Percentiles rank a stretch among this genome's conserved stretches.
Conservation (phyloP, 352 stramenopile genomes). For the Pythium dissimile region DNA sequence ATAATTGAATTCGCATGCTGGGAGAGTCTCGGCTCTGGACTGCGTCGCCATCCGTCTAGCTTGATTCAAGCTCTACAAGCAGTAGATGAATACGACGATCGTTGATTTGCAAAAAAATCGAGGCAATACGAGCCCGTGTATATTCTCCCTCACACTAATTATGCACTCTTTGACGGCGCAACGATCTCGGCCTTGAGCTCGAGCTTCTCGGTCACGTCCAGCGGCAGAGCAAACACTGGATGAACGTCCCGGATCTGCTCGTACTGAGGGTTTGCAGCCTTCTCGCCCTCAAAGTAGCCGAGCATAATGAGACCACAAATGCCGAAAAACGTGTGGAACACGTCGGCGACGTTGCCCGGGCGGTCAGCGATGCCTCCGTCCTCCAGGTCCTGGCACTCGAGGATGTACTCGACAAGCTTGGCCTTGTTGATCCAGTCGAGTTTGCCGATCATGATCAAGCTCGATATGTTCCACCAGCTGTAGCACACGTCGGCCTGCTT, state of each 20-base stretch:
- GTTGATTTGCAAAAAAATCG: not conserved
- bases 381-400: conserved; percentile 96
- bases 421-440: conserved; percentile 95
- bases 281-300: conserved; percentile 86
- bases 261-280: conserved; percentile 49
- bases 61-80: not conserved
- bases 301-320: conserved; percentile 94
- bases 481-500: conserved; percentile 99
- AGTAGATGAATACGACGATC: conserved; percentile 7
- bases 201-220: conserved; percentile 88
- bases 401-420: conserved; percentile 92
- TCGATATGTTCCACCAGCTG: conserved; percentile 99
- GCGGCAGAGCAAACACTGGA: conserved; percentile 93
- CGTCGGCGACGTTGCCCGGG: conserved; percentile 94
- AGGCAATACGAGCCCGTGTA: not conserved
- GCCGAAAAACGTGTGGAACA: conserved; percentile 99
- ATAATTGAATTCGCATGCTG: conserved; percentile 27
- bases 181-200: conserved; percentile 79
- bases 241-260: conserved; percentile 87
- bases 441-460: conserved; percentile 94
- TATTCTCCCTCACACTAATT: not conserved
- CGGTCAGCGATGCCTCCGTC: conserved; percentile 98
- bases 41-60: too few species aligned
- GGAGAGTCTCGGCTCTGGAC: too few species aligned
- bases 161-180: conserved; percentile 8